A percentile compares a stretch with the other conserved stretches of the same genome.
Evolutionary conservation across 2,329 filamentous ascomycete species (phyloP).

Genomic region (Aspergillus candidus): DNA sequence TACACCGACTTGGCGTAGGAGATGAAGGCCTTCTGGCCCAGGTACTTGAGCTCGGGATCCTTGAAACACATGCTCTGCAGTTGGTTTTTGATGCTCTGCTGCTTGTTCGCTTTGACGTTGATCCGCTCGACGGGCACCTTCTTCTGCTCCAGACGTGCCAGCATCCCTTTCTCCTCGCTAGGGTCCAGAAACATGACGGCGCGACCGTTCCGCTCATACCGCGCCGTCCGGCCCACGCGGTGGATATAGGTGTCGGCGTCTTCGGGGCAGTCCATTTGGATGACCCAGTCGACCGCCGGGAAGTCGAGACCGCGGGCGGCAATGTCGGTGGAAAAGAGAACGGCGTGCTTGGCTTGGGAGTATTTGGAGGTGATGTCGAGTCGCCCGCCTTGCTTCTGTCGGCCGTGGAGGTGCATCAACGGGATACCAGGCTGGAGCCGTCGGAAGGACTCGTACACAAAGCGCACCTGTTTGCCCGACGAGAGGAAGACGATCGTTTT

Average conservation of each 20-base stretch:
- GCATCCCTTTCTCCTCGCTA: slow-evolving; percentile 86
- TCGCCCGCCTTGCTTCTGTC: slow-evolving; percentile 85
- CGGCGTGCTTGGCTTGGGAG: slow-evolving; percentile 71
- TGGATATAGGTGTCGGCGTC: slow-evolving; percentile 98
- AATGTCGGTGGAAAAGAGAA: slow-evolving; percentile 92
- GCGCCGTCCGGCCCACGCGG: slow-evolving; percentile 87
- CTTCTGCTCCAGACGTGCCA: slow-evolving; percentile 76
- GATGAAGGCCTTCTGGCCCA: slow-evolving; percentile 93
- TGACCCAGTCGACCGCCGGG: slow-evolving; percentile 94
- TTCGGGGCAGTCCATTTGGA: slow-evolving; percentile 96
- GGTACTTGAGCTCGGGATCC: slow-evolving; percentile 85
- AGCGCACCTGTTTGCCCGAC: slow-evolving; percentile 92
- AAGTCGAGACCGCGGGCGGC: slow-evolving; percentile 93
- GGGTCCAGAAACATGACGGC: slow-evolving; percentile 90
- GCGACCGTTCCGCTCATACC: slow-evolving; percentile 79
- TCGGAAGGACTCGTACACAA: slow-evolving; percentile 87
- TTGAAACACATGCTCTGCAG: slow-evolving; percentile 95
- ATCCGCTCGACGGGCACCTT: slow-evolving; percentile 85
- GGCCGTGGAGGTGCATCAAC: slow-evolving; percentile 83
- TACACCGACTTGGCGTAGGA: slow-evolving; percentile 81
- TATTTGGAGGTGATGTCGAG: slow-evolving; percentile 84
- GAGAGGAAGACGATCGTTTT: slow-evolving; percentile 96
- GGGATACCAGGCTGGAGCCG: slow-evolving; percentile 92
- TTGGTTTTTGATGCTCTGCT: slow-evolving; percentile 75
- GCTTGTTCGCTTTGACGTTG: slow-evolving; percentile 82